Conservation (phyloP, 768 basidiomycete genomes). For the Mycena metata region DNA sequence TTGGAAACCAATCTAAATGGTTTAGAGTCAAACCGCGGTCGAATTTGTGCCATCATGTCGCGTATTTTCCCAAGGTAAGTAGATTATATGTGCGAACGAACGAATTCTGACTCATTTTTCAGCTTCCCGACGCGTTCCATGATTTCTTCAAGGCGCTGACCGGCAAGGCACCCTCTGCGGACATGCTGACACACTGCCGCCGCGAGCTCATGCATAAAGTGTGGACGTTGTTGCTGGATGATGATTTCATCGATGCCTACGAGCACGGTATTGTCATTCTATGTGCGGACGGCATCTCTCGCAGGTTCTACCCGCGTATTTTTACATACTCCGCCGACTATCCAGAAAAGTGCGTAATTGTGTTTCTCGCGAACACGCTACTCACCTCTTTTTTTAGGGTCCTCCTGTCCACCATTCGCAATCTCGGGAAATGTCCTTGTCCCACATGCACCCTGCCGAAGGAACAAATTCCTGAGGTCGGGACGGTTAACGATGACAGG, state of each 20-base stretch:
- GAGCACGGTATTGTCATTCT: constrained; percentile 10
- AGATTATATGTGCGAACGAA: background rate
- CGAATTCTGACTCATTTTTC: background rate
- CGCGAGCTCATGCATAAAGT: background rate
- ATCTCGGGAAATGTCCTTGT: too few species aligned
- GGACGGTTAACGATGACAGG: too few species aligned
- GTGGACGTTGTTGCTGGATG: constrained; percentile 11
- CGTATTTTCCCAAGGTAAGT: background rate
- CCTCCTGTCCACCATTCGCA: too few species aligned
- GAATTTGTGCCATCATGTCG: too few species aligned
- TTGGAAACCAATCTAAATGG: constrained; percentile 45
- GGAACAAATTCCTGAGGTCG: too few species aligned
- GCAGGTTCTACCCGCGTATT: constrained; percentile 14
- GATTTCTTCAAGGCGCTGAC: constrained; percentile 8
- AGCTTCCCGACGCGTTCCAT: constrained; percentile 6
- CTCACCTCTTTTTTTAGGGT: too few species aligned
- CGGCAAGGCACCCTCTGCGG: background rate
- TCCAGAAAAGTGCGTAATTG: background rate
- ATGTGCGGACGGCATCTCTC: constrained; percentile 6
- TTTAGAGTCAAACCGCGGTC: background rate
- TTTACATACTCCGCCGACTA: constrained; percentile 20
- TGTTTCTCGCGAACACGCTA: too few species aligned
- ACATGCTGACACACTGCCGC: constrained; percentile 10
- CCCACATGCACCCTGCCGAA: too few species aligned
- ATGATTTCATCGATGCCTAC: constrained; percentile 12